phyloP scores from a whole-genome alignment of 1,284 basidiomycete genomes.

The Cryptococcus maquisensis region DNA sequence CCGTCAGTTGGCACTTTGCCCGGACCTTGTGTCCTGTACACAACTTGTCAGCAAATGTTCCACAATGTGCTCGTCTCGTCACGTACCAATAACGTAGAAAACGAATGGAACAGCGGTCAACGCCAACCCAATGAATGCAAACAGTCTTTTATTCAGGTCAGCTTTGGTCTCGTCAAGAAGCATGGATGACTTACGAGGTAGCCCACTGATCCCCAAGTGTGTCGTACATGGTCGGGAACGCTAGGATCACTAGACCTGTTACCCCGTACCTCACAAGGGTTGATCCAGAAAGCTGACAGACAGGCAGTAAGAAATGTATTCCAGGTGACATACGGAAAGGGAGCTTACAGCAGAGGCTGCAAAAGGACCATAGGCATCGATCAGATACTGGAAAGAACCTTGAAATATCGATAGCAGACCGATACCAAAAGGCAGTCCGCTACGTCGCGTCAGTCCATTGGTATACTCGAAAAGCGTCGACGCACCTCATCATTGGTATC shows the following conservation, averaged over 20 bases:
- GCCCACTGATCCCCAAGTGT: conserved; percentile 26
- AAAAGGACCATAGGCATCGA: conserved; percentile 29
- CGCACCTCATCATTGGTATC: conserved; percentile 26
- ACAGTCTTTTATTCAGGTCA: conserved; percentile 5
- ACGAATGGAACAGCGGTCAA: conserved; percentile 26
- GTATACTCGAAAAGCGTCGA: neutral
- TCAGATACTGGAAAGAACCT: conserved; percentile 25
- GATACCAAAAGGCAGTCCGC: conserved; percentile 24
- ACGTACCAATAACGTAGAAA: conserved; percentile 26
- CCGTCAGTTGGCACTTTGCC: conserved; percentile 11
- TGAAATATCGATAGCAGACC: conserved; percentile 28
- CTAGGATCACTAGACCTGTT: conserved; percentile 24
- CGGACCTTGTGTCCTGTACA: conserved; percentile 9
- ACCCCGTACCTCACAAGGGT: conserved; percentile 25
- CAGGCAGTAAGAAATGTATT: neutral
- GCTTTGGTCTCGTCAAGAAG: neutral
- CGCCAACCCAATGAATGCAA: conserved; percentile 19
- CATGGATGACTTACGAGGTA: conserved; percentile 15
- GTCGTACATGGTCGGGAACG: conserved; percentile 23
- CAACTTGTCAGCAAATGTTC: neutral
- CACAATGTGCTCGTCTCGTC: neutral
- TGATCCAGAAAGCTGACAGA: conserved; percentile 17
- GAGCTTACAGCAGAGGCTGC: conserved; percentile 28
- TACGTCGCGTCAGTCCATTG: neutral
- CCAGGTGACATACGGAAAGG: neutral